Evolutionary conservation across 345 rosid species (phyloP).

Genomic region (Eucalyptus virginea): DNA sequence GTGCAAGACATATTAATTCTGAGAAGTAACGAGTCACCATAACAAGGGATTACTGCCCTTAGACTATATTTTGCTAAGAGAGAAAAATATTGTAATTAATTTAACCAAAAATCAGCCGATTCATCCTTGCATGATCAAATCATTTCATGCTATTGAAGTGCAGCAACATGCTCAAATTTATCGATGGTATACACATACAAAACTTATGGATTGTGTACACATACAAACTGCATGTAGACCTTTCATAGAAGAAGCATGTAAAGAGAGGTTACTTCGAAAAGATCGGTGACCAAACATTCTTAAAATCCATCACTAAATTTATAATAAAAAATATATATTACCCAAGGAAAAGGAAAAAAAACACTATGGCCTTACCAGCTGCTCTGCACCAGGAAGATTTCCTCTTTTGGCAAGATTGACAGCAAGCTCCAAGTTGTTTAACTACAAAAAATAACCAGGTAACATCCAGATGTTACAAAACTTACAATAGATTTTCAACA

Average conservation of each 20-base stretch:
- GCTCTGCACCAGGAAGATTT: conserved; percentile 99
- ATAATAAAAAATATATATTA: neutral
- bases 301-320: neutral
- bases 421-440: conserved; percentile 97
- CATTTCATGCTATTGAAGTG: neutral
- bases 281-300: neutral
- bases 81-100: neutral
- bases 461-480: conserved; percentile 1
- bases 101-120: neutral
- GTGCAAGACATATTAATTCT: neutral
- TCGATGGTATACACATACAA: neutral
- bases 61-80: neutral
- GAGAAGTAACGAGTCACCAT: neutral
- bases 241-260: neutral
- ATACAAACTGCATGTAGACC: neutral
- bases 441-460: conserved; percentile 23
- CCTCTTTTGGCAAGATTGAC: conserved; percentile 98
- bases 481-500: neutral
- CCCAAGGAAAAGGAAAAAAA: neutral
- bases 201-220: neutral
- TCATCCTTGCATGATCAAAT: neutral
- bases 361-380: conserved; percentile 43
- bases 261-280: neutral
- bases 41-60: neutral
- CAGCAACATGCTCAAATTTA: neutral